Base-by-base conservation (phyloP, 768 basidiomycete genomes). In the Glaciozyma martinii region DNA sequence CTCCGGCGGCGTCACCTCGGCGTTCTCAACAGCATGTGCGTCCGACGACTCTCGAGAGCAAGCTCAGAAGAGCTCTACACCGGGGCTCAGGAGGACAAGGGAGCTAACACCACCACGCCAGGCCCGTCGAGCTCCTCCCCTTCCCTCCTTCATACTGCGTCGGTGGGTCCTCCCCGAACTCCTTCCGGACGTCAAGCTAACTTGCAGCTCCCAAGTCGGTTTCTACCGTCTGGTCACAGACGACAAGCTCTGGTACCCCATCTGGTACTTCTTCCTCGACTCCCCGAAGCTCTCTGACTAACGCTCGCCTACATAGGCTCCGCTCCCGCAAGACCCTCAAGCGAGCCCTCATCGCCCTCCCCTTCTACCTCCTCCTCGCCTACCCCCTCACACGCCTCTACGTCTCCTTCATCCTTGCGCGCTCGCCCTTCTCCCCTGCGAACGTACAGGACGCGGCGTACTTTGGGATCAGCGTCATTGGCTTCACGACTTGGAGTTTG, bases 101-200 rank as follows among this genome's bases (percentile, higher is more conserved):
- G 10, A 7, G 37, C 37, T 40, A 3, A 40, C 37, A 13, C 2
- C 37, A 12, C 5, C 15, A 8, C 37, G 33, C 33, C n/a, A 40
- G 37, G 37, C 37, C 37, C 37, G 37, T 40, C 37, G 77, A 77
- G 62, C 68, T 79, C 18, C 71, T 79, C 7, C 67, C 73, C 33
- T 71, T 77, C 53, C 73, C 78, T 0, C 78, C 77, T 1, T 43
- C 71, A 30, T 79, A 78, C 72, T 71, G 73, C 59, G 61, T 76
- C 59, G 70, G 72, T 72, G 13, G 37, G 71, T 50, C 5, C 29
- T 43, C 49, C 19, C 23, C 33, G 18, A 44, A 13, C 46, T 60
- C 8, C 10, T 6, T 9, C 30, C 12, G 3, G 27, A 42, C 15
- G 25, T 30, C 21, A 4, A 25, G 15, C 43, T 50, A 21, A 32